Evolutionary conservation across 1,284 basidiomycete species (phyloP).

Genomic region (Schizophyllum commune): DNA sequence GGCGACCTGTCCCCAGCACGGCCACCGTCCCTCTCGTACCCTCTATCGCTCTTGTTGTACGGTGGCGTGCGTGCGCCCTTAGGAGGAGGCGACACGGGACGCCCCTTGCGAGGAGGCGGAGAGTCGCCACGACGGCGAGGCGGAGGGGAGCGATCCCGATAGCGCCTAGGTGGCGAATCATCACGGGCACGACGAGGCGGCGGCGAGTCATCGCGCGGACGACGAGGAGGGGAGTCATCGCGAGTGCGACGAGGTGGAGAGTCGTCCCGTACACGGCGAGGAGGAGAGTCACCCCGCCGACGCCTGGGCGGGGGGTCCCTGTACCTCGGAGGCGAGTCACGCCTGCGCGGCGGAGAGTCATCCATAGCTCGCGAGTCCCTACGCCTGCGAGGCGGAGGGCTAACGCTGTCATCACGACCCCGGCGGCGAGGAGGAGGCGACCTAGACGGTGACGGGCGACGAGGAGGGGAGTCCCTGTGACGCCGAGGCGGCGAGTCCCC

Average conservation of each 20-base stretch:
- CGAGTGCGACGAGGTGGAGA: conserved; percentile 5
- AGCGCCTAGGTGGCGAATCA: conserved; percentile 15
- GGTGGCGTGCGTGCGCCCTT: neutral
- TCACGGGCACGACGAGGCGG: conserved; percentile 24
- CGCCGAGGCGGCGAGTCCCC: conserved; percentile 23
- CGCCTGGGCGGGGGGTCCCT: conserved; percentile 9
- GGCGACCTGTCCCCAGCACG: neutral
- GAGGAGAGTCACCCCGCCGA: conserved; percentile 19
- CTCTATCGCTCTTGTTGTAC: neutral
- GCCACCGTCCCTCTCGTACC: neutral
- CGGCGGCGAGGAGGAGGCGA: conserved; percentile 19
- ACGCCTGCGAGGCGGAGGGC: conserved; percentile 24
- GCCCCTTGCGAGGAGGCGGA: neutral
- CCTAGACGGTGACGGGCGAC: conserved; percentile 18
- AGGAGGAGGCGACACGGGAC: neutral
- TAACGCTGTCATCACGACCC: conserved; percentile 19
- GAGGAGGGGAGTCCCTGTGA: conserved; percentile 14
- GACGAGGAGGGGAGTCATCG: conserved; percentile 18
- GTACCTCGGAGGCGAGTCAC: conserved; percentile 23
- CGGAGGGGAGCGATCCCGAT: conserved; percentile 11
- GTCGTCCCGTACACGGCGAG: conserved; percentile 2
- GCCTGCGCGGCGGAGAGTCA: conserved; percentile 17
- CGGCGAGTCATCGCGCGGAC: conserved; percentile 17
- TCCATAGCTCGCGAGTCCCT: conserved; percentile 14
- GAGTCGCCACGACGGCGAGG: conserved; percentile 9